Percentiles rank a stretch among this genome's conserved stretches.
phyloP scores from a whole-genome alignment of 352 stramenopile species.

The Phytophthora pistaciae region DNA sequence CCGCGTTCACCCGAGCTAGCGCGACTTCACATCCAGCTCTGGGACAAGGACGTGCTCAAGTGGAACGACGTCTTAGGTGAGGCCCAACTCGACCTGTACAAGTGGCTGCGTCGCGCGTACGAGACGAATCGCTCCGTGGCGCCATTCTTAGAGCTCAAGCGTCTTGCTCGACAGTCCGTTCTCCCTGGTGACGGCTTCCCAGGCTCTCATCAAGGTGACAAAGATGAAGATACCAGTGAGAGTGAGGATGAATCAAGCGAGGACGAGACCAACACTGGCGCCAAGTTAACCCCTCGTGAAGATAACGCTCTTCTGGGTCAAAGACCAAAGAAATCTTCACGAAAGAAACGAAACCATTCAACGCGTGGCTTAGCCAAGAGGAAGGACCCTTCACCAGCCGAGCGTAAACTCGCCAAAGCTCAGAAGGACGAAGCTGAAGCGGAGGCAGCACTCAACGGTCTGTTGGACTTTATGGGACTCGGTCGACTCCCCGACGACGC shows the following conservation, averaged over 20 bases:
- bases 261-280: constrained; percentile 5
- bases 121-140: constrained; percentile 62
- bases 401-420: constrained; percentile 34
- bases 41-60: constrained; percentile 94
- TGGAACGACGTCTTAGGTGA: constrained; percentile 93
- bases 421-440: constrained; percentile 67
- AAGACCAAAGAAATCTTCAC: constrained; percentile 17
- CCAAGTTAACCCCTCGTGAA: constrained; percentile 30
- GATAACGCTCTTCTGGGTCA: constrained; percentile 47
- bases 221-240: not conserved
- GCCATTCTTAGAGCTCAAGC: constrained; percentile 75
- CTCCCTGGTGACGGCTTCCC: not conserved
- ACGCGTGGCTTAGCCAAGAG: not conserved
- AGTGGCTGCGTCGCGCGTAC: constrained; percentile 76
- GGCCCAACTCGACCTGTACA: constrained; percentile 86
- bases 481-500: constrained; percentile 78
- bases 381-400: constrained; percentile 21
- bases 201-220: not conserved
- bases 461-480: constrained; percentile 80
- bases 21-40: constrained; percentile 92
- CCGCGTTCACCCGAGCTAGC: constrained; percentile 80
- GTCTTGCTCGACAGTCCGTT: constrained; percentile 19
- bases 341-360: not conserved
- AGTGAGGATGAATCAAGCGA: constrained; percentile 31
- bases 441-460: constrained; percentile 63